Evolutionary conservation across 2,329 filamentous ascomycete species (phyloP), one percentile per base, ranked within the genome.

Genomic region (Exutisphaerella laricina): DNA sequence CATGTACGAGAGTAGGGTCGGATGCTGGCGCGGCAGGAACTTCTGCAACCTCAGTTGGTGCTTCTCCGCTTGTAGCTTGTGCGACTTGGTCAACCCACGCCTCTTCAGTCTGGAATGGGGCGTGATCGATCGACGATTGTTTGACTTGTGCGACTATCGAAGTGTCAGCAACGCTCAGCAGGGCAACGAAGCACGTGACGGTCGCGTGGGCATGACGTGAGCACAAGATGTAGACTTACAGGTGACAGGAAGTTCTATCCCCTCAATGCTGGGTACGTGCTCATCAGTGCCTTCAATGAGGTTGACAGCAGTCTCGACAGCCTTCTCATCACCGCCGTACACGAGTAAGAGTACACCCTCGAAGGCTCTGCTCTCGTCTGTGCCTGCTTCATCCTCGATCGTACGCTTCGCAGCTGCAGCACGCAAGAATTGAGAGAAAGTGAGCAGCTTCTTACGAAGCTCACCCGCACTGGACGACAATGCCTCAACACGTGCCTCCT

Each of bases 311-410:
- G 84, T 79, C 41, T 77, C 70, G 17, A 92, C 85, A 38, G 85
- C 86, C 54, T 71, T 74, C 51, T 85, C 77, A 58, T 90, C 85
- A 34, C 86, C 87, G 33, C 80, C 79, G 66, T 94, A 92, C 22
- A 92, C 83, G 47, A 83, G 76, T 34, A 88, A 72, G 45, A 94
- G 72, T 23, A 87, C 80, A 39, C 85, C 85, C 67, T 94, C 86
- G 46, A 92, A 80, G 25, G 85, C 87, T 66, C 81, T 80, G 66
- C 82, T 87, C 69, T 90, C 84, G 44, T 88, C 84, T 4, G 77
- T 74, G 55, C 84, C 76, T 18, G 56, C 51, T 51, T 85, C 73
- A 47, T 81, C 84, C 59, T 86, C 82, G 14, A 79, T 74, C 56
- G 85, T 78, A 53, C 86, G 80, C 63, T 78, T 75, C 56, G 85